A percentile compares a stretch with the other conserved stretches of the same genome.
These are phyloP conservation scores for Clathrospora elynae DNA, from an alignment of 2,329 filamentous ascomycete species.

Conservation along the genomic window DNA sequence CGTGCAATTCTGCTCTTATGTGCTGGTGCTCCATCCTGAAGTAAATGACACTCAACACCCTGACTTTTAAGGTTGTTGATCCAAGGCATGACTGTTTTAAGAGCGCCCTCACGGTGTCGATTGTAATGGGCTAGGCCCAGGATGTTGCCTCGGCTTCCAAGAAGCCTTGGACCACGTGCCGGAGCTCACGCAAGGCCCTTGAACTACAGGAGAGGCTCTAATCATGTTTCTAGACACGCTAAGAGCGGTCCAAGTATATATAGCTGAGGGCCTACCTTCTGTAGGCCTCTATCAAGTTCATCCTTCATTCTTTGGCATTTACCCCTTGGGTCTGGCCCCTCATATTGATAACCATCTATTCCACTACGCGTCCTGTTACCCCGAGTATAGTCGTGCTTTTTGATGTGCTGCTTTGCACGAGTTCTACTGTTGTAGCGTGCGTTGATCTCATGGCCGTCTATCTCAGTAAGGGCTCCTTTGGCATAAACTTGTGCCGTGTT, in stretches of 20 bases:
- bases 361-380: background rate
- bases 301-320: too few species aligned
- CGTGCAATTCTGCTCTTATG: constrained; percentile 3
- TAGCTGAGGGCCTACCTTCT: too few species aligned
- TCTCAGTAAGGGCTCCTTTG: background rate
- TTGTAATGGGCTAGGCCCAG: too few species aligned
- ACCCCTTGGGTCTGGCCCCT: too few species aligned
- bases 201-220: too few species aligned
- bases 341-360: constrained; percentile 1
- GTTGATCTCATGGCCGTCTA: background rate
- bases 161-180: too few species aligned
- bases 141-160: too few species aligned
- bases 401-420: constrained; percentile 3
- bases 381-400: background rate
- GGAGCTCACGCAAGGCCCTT: too few species aligned
- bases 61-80: constrained; percentile 2
- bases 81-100: constrained; percentile 1
- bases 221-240: too few species aligned
- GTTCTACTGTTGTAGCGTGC: background rate
- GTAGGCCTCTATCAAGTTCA: too few species aligned
- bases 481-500: background rate
- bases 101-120: constrained; percentile 2
- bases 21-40: constrained; percentile 8
- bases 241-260: too few species aligned
- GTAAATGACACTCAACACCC: constrained; percentile 1